These are phyloP conservation scores for Pyracantha coccinea DNA, from an alignment of 331 rosid species.

Conservation along the genomic window DNA sequence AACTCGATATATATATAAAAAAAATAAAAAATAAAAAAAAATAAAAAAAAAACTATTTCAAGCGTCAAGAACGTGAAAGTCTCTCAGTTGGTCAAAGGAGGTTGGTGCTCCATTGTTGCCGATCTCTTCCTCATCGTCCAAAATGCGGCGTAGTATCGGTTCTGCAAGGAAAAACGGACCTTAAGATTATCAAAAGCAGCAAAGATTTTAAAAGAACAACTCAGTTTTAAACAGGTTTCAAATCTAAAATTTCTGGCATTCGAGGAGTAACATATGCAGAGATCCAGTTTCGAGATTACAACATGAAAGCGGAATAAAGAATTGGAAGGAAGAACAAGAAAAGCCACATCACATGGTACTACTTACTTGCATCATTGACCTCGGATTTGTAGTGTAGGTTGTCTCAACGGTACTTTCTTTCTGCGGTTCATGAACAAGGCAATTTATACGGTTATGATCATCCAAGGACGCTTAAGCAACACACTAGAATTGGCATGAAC, in stretches of 20 bases:
- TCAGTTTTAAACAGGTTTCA: not conserved
- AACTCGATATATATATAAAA: too few species aligned
- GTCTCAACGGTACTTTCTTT: conserved; percentile 76
- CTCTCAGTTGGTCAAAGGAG: not conserved
- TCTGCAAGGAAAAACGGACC: conserved; percentile 43
- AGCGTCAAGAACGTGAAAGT: not conserved
- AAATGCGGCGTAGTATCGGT: conserved; percentile 76
- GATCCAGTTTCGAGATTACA: not conserved
- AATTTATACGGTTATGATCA: not conserved
- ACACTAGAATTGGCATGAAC: conserved; percentile 5
- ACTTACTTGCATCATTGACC: conserved; percentile 96
- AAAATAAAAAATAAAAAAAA: too few species aligned
- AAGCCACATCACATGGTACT: not conserved
- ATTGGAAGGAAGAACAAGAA: not conserved
- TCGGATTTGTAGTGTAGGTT: conserved; percentile 75
- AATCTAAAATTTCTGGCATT: not conserved
- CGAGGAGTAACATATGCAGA: not conserved
- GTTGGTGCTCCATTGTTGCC: conserved; percentile 11
- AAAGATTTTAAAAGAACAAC: not conserved
- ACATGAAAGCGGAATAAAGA: not conserved
- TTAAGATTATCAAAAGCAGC: not conserved
- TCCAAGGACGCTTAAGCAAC: not conserved
- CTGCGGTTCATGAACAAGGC: conserved; percentile 36
- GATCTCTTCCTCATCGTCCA: conserved; percentile 81
- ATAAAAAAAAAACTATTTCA: too few species aligned